These are phyloP conservation scores for Micractinium sp. DNA, from an alignment of 139 green algal species.

Conservation along the genomic window DNA sequence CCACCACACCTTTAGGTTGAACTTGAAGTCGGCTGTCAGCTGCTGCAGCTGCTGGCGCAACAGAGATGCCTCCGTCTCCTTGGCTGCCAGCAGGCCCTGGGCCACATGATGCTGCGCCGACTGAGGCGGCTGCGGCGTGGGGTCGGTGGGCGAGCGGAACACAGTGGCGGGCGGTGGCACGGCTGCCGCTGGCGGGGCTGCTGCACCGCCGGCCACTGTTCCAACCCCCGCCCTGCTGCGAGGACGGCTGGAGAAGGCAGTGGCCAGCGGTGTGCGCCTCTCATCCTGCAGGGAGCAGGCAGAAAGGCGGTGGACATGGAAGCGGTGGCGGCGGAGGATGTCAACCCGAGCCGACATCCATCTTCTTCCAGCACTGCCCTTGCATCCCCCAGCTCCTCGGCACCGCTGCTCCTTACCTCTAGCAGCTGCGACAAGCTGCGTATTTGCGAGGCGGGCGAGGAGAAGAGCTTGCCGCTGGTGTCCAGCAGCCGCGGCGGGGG, in stretches of 20 bases:
- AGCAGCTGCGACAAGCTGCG: slow-evolving; percentile 19
- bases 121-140: not conserved
- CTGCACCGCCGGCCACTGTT: not conserved
- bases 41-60: slow-evolving; percentile 59
- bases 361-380: too few relatives aligned
- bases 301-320: not conserved
- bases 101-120: not conserved
- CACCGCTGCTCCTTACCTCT: not conserved
- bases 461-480: not conserved
- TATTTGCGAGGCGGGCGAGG: slow-evolving; percentile 2
- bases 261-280: slow-evolving; percentile 4
- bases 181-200: not conserved
- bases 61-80: slow-evolving; percentile 44
- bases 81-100: slow-evolving; percentile 33
- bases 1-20: slow-evolving; percentile 49
- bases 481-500: not conserved
- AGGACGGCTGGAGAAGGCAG: slow-evolving; percentile 6
- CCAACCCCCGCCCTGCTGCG: not conserved
- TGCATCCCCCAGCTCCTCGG: too few relatives aligned
- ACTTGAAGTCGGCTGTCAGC: slow-evolving; percentile 54
- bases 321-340: not conserved
- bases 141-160: too few relatives aligned
- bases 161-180: not conserved
- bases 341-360: not conserved
- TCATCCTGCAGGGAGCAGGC: slow-evolving; percentile 9